These are phyloP conservation scores for Baudoinia panamericana DNA, from an alignment of 495 filamentous ascomycete species.

Conservation along the genomic window DNA sequence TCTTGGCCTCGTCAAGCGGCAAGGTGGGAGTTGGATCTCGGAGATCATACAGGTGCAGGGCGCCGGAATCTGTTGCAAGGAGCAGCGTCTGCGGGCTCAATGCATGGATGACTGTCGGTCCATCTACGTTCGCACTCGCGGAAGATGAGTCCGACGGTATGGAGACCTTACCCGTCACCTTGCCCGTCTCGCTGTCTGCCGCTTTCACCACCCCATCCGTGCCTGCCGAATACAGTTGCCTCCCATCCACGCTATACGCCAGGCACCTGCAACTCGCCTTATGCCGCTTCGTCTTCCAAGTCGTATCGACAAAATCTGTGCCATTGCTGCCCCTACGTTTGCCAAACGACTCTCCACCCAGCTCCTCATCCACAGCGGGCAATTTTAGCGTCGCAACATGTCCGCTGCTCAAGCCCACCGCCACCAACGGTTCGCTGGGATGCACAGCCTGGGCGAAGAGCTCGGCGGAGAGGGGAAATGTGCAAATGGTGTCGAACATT, in stretches of 20 bases:
- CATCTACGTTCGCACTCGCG: slow-evolving; percentile 36
- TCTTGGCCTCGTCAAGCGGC: slow-evolving; percentile 3
- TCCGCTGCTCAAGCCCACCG: slow-evolving; percentile 70
- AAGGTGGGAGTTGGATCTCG: slow-evolving; percentile 44
- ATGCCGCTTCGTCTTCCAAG: slow-evolving; percentile 79
- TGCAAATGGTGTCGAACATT: slow-evolving; percentile 80
- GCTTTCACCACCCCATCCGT: slow-evolving; percentile 84
- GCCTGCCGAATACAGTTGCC: slow-evolving; percentile 70
- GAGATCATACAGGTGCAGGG: slow-evolving; percentile 81
- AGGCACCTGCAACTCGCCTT: slow-evolving; percentile 81
- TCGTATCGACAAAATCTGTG: slow-evolving; percentile 61
- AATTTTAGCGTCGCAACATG: slow-evolving; percentile 80
- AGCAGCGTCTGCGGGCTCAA: slow-evolving; percentile 81
- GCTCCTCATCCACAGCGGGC: slow-evolving; percentile 39
- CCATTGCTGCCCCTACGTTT: slow-evolving; percentile 40
- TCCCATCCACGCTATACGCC: slow-evolving; percentile 62
- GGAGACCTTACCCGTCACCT: slow-evolving; percentile 65
- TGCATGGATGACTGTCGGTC: slow-evolving; percentile 61
- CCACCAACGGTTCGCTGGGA: slow-evolving; percentile 66
- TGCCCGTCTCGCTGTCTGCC: slow-evolving; percentile 64
- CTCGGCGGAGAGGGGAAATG: slow-evolving; percentile 72
- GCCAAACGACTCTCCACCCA: slow-evolving; percentile 27
- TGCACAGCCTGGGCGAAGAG: slow-evolving; percentile 83
- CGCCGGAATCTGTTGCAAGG: slow-evolving; percentile 77
- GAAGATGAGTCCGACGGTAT: slow-evolving; percentile 33